Base-by-base conservation (phyloP, 371 early-diverging fungal genomes). In the Mucor mucedo region DNA sequence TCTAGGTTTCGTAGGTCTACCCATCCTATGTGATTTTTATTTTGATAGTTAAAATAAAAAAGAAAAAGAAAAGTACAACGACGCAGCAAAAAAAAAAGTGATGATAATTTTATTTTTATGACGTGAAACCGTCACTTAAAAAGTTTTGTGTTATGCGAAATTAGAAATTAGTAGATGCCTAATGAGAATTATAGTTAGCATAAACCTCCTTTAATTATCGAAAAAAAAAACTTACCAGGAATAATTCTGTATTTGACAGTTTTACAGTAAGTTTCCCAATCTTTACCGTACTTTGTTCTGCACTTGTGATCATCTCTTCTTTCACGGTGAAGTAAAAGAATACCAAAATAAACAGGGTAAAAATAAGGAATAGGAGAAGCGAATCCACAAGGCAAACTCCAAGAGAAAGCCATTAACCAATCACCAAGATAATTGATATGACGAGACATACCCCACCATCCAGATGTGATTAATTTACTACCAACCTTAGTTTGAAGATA, bases 401-500 rank as follows among this genome's bases (percentile, higher is more conserved):
- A 93, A 0, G 94, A 79, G 50, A 93, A 70, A 14, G 89, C 86
- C 93, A 95, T 91, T 29, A 93, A 73, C 90, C 93, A 91, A 72
- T 95, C 95, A 38, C 91, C 94, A 53, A 92, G 76, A 78, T 98
- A 98, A 74, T 98, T 95, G 67, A 96, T 91, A 65, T 98, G 94
- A 47, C 95, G 83, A 9, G 95, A 91, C 48, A 84, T 77, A 5
- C 96, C 97, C 94, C 96, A 98, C 96, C 96, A 98, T 44, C 98
- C 95, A 41, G 85, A 84, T 38, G 88, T 85, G 41, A 97, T 79
- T 57, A 97, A 82, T 66, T 86, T 89, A 56, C 87, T 88, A 29
- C 96, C 96, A 42, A 89, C 68, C 56, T 85, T 78, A 1, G 96
- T 95, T 62, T 89, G 79, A 53, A 97, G 86, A 72, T 84, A 96